Evolutionary conservation across 257 asterid genomes (phyloP).

Genomic region (Solanum corneliomulleri): DNA sequence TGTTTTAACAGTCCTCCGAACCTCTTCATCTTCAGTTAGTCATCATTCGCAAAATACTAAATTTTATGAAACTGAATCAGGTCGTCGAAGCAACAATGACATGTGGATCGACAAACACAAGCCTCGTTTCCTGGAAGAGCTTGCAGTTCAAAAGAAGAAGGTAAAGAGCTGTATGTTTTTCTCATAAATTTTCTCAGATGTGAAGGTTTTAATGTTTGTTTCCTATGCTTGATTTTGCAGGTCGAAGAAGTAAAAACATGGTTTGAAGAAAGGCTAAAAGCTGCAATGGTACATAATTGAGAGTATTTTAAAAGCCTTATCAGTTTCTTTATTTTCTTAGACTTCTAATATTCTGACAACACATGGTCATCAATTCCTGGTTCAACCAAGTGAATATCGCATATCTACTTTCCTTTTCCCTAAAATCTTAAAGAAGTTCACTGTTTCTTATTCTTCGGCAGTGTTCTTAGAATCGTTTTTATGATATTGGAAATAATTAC

Average conservation of each 20-base stretch:
- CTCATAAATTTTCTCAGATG: background rate
- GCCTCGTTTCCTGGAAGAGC: constrained; percentile 66
- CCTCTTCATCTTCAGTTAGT: background rate
- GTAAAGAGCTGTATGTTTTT: constrained; percentile 14
- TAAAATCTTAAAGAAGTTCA: background rate
- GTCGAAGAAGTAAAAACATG: constrained; percentile 78
- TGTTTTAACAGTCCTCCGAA: background rate
- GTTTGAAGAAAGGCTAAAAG: constrained; percentile 62
- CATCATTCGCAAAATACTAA: background rate
- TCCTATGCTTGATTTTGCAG: constrained; percentile 33
- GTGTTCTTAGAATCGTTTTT: background rate
- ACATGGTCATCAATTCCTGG: background rate
- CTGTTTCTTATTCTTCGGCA: background rate
- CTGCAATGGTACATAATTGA: constrained; percentile 28
- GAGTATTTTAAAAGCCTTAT: background rate
- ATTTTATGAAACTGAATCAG: constrained; percentile 19
- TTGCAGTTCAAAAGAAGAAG: constrained; percentile 94
- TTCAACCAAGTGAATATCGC: background rate
- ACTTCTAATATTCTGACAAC: background rate
- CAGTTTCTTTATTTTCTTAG: background rate
- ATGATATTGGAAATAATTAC: background rate
- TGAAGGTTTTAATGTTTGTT: background rate
- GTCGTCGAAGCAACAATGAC: constrained; percentile 33
- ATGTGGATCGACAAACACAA: constrained; percentile 67
- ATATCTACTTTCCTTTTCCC: background rate